Percentiles rank a stretch among this genome's conserved stretches.
Conservation (phyloP, 306 rosid species). For the Fagus crenata region DNA sequence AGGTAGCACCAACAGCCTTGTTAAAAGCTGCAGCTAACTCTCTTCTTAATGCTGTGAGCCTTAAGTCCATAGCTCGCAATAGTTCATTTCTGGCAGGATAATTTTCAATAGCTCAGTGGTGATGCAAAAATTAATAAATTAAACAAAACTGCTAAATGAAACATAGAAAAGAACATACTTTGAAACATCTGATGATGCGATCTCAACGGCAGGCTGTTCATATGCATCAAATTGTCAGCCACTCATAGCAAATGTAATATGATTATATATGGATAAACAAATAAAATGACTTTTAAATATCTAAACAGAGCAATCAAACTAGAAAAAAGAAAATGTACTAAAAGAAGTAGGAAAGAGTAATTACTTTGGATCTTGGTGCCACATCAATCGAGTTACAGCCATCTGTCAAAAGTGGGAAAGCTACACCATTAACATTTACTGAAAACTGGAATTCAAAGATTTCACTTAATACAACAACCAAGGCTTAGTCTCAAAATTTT, state of each 20-base stretch:
- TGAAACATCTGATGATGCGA: slow-evolving; percentile 61
- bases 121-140: slow-evolving; percentile 24
- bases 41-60: slow-evolving; percentile 67
- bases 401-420: slow-evolving; percentile 41
- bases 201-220: slow-evolving; percentile 61
- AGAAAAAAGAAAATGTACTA: slow-evolving; percentile 26
- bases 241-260: slow-evolving; percentile 24
- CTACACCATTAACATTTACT: slow-evolving; percentile 19
- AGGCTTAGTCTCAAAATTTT: too few species aligned
- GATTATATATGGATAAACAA: slow-evolving; percentile 18
- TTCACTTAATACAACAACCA: not conserved
- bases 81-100: slow-evolving; percentile 74
- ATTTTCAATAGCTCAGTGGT: slow-evolving; percentile 37
- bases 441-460: slow-evolving; percentile 10
- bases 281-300: slow-evolving; percentile 21
- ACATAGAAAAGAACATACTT: slow-evolving; percentile 63
- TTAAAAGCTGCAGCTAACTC: slow-evolving; percentile 44
- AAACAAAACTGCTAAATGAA: slow-evolving; percentile 34
- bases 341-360: slow-evolving; percentile 28
- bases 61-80: slow-evolving; percentile 86
- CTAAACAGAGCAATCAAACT: slow-evolving; percentile 11
- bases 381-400: slow-evolving; percentile 32
- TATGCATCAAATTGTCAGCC: slow-evolving; percentile 38
- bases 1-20: slow-evolving; percentile 34
- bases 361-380: slow-evolving; percentile 39